Evolutionary conservation across 1,284 basidiomycete species (phyloP), one percentile per base, ranked within the genome.

Genomic region (Pseudozyma hubeiensis): DNA sequence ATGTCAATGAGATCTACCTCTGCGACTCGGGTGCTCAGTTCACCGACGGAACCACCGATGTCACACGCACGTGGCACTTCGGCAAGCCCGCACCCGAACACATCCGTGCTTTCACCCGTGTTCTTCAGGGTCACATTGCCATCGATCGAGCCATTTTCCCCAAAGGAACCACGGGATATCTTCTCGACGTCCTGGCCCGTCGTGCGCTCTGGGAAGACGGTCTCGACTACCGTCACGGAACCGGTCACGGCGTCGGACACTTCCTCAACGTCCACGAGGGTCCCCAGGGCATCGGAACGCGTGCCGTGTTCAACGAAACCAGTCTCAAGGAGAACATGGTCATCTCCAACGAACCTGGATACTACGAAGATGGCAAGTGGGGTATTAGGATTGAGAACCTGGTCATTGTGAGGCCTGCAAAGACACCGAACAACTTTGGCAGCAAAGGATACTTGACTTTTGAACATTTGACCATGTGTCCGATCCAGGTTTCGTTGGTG

Each of bases 11-110:
- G 60, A 69, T 97, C 53, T 98, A 99, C 85, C 88, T 98, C 4
- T 98, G 95, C 80, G 96, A 99, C 84, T 94, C 93, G 24, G 96
- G 96, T 79, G 86, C 89, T 1, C 95, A 98, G 86, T 97, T 91
- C 85, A 85, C 90, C 33, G 94, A 97, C 79, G 95, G 95, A 11
- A 99, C 96, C 0, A 99, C 96, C 1, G 97, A 98, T 81, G 91
- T 93, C 9, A 97, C 94, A 5, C 87, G 94, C 37, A 70, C 78
- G 8, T 86, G 93, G 90, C 95, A 98, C 84, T 98, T 97, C 83
- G 94, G 94, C 34, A 90, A 87, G 1, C 94, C 96, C 0, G 90
- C 90, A 0, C 87, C 87, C 0, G 91, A 93, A 77, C 92, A 97
- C 86, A 92, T 90, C 73, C 89, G 92, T 0, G 91, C 93, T 0